phyloP scores from a whole-genome alignment of 805 yeast species.

The Kluyveromyces wickerhamii region DNA sequence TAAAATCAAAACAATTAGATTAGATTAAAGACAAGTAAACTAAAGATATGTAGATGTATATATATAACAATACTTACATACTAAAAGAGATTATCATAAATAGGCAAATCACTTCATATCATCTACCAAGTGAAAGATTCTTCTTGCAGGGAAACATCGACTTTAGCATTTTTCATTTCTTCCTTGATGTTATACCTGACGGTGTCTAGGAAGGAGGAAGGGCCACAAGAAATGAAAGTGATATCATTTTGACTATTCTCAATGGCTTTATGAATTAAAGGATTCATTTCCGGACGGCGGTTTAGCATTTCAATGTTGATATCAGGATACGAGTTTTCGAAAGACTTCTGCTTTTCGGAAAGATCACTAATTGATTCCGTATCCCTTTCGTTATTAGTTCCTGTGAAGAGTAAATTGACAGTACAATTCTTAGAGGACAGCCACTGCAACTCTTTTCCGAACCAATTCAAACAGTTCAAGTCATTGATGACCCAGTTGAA shows the following conservation, averaged over 20 bases:
- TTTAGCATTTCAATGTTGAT: conserved; percentile 26
- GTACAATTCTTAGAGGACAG: conserved; percentile 28
- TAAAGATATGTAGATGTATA: no score
- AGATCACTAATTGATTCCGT: not conserved
- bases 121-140: conserved; percentile 32
- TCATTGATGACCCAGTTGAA: conserved; percentile 61
- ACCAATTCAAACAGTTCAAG: conserved; percentile 42
- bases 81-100: no score
- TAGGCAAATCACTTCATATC: no score
- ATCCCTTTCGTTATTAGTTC: conserved; percentile 6
- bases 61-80: no score
- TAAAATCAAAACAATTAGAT: not conserved
- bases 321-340: conserved; percentile 11
- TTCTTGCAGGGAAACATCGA: conserved; percentile 27
- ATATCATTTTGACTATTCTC: conserved; percentile 33
- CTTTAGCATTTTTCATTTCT: conserved; percentile 26
- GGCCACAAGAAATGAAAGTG: conserved; percentile 59
- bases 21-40: no score
- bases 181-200: conserved; percentile 41
- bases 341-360: conserved; percentile 8
- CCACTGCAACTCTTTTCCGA: conserved; percentile 34
- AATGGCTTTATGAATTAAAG: conserved; percentile 33
- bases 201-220: conserved; percentile 48
- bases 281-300: conserved; percentile 42
- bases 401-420: conserved; percentile 11